Base-by-base conservation (phyloP, 129 eudicot genomes). In the Centaurea solstitialis region DNA sequence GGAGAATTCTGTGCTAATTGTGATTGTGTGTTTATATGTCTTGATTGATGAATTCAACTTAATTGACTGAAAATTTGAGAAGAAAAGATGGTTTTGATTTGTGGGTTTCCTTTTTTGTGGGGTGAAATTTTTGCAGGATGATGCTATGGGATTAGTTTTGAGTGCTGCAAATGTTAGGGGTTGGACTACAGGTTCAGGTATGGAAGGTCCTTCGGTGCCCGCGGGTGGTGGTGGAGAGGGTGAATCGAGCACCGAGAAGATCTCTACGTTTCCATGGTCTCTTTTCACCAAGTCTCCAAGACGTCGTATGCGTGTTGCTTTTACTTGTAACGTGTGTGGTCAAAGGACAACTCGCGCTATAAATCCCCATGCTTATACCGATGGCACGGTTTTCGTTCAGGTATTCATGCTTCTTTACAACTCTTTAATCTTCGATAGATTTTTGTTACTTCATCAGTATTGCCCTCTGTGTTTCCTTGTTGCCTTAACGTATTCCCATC, bases 351-450 rank as follows among this genome's bases (percentile, higher is more conserved):
- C 98, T 15, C 93, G 94, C 1, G 97, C 99, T 35, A 91, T 95
- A 72, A 95, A 95, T 88, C 99, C 93, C 0, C 99, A 92, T 80
- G 99, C 98, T 62, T 95, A 95, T 76, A 95, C 94, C 22, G 97
- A 95, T 82, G 99, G 99, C 76, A 92, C 99, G 5, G 98, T 95
- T 64, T 95, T 95, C 61, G 98, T 95, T 6, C 98, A 95, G 99
- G 99, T 95, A 89, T 26, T 28, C 68, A 2, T 40, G 18, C 26
- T 37, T 74, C 9, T n/a, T 73, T 59, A 65, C 69, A 35, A 17
- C 15, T 79, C 23, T 47, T n/a, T 64, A 3, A 17, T 2, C 2
- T 9, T 70, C 0, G 64, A 26, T 26, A 26, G 30, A 26, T 26
- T 26, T 26, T 26, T 26, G 1, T 26, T 26, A 26, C 30, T 26